Base-by-base conservation (phyloP, 257 asterid genomes). In the Scutellaria barbata region DNA sequence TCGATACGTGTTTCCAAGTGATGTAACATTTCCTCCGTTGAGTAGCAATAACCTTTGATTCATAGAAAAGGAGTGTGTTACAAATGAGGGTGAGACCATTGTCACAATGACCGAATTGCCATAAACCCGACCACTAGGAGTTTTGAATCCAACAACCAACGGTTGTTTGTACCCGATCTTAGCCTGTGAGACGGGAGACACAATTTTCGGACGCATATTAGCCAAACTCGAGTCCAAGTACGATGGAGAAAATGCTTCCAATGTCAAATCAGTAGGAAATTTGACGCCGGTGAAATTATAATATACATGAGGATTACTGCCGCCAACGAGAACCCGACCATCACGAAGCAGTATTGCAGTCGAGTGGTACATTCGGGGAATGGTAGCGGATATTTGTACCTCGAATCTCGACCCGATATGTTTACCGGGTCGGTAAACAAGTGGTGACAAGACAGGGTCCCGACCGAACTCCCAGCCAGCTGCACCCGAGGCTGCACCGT, bases 311-410 rank as follows among this genome's bases (percentile, higher is more conserved):
- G 86, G 90, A 14, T 82, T 82, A 46, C 83, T 85, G 0, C 88
- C 88, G 3, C 85, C 84, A 8, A 83, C 71, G 0, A 85, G 77
- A 4, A 86, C 70, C 6, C 87, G 81, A 10, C 85, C 89, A 11
- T 86, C 89, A 3, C 86, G 82, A 8, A 84, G 76, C 22, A 86
- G 50, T 5, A 84, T 2, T 0, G 87, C 86, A 0, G 87, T 67
- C 3, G 92, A 86, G 61, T 86, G 92, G 46, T 86, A 86, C 89
- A 86, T 60, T 10, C 89, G 75, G 0, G 89, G 89, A 0, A 7
- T 76, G 3, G 71, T 11, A 13, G 74, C 76, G 16, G 83, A 48
- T 10, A 63, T 79, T 25, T 76, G 79, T 5, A 72, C 63, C 50
- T 84, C 81, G 9, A 86, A 86, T 43, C 87, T 77, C 13, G 83